Evolutionary conservation across 345 rosid species (phyloP).

Genomic region (Brassica juncea): DNA sequence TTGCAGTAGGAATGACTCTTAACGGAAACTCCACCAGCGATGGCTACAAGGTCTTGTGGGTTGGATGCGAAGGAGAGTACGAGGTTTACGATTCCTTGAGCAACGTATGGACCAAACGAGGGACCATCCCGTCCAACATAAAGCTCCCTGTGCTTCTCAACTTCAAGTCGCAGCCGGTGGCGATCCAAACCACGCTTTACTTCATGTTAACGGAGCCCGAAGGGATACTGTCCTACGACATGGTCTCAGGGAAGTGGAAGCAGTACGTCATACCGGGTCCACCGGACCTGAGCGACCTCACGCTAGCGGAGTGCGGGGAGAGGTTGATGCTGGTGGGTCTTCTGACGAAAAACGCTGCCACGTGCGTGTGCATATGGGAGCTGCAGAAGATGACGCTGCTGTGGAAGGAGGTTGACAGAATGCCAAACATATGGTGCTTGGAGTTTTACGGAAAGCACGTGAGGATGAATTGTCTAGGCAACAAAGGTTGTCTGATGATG

Average conservation of each 20-base stretch:
- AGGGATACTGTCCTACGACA: conserved; percentile 80
- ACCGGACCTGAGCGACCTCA: conserved; percentile 70
- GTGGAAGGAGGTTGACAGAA: conserved; percentile 99
- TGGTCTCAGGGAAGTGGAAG: conserved; percentile 75
- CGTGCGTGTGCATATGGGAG: conserved; percentile 98
- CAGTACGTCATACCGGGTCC: conserved; percentile 81
- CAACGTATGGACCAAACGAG: conserved; percentile 75
- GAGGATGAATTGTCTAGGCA: conserved; percentile 98
- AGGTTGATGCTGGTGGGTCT: conserved; percentile 89
- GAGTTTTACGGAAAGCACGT: conserved; percentile 99
- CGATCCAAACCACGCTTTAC: conserved; percentile 58
- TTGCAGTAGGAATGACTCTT: conserved; percentile 90
- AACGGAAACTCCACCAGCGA: conserved; percentile 53
- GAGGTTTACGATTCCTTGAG: conserved; percentile 80
- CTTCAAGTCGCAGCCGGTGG: conserved; percentile 90
- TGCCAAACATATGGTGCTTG: conserved; percentile 99
- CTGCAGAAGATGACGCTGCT: conserved; percentile 98
- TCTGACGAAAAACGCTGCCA: conserved; percentile 92
- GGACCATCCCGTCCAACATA: conserved; percentile 69
- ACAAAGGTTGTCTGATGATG: conserved; percentile 88
- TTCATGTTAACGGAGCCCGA: conserved; percentile 94
- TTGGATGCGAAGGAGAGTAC: conserved; percentile 92
- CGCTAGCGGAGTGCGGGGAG: conserved; percentile 86
- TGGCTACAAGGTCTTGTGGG: conserved; percentile 88
- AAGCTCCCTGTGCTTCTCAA: conserved; percentile 79